phyloP scores from a whole-genome alignment of 208 protist genomes.

The Crithidia fasciculata region DNA sequence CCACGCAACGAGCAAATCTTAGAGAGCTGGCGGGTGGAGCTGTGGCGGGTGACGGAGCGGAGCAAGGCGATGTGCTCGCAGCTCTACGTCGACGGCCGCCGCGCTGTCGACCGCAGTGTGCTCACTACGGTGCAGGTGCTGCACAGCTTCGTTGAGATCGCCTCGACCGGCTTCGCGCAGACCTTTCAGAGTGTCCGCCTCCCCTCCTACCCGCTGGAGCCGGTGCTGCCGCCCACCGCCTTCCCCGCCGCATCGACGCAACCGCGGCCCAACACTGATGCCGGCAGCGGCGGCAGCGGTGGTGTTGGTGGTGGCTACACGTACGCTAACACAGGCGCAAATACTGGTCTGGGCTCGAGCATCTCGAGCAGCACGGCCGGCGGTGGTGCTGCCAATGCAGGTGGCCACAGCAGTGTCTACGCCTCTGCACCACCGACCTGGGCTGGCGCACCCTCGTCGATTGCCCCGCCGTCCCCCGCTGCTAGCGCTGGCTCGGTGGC shows the following conservation, averaged over 20 bases:
- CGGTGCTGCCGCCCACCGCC: slow-evolving; percentile 57
- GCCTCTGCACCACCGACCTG: slow-evolving; percentile 2
- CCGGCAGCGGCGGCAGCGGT: not conserved
- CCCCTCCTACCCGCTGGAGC: slow-evolving; percentile 48
- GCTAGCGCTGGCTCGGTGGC: not conserved
- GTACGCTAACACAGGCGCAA: too few relatives aligned
- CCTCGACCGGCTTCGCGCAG: slow-evolving; percentile 52
- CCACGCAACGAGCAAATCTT: slow-evolving; percentile 80
- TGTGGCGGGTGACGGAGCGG: slow-evolving; percentile 71
- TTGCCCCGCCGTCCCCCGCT: not conserved
- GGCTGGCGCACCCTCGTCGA: not conserved
- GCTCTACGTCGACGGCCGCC: slow-evolving; percentile 66
- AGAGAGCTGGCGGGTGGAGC: slow-evolving; percentile 77
- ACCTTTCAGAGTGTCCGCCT: slow-evolving; percentile 53
- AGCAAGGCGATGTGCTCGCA: slow-evolving; percentile 65
- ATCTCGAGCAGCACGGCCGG: not conserved
- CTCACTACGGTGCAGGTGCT: slow-evolving; percentile 59
- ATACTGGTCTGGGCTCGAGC: too few relatives aligned
- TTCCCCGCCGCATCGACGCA: slow-evolving; percentile 53
- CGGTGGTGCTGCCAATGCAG: not conserved
- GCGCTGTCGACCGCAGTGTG: slow-evolving; percentile 67
- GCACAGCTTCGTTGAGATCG: slow-evolving; percentile 56
- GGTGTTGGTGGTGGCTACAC: too few relatives aligned
- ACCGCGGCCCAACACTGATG: not conserved
- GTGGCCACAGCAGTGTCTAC: slow-evolving; percentile 1